Percentiles rank a stretch among this genome's conserved stretches.
These are phyloP conservation scores for Euphorbia peplus DNA, from an alignment of 345 rosid species.

Conservation along the genomic window DNA sequence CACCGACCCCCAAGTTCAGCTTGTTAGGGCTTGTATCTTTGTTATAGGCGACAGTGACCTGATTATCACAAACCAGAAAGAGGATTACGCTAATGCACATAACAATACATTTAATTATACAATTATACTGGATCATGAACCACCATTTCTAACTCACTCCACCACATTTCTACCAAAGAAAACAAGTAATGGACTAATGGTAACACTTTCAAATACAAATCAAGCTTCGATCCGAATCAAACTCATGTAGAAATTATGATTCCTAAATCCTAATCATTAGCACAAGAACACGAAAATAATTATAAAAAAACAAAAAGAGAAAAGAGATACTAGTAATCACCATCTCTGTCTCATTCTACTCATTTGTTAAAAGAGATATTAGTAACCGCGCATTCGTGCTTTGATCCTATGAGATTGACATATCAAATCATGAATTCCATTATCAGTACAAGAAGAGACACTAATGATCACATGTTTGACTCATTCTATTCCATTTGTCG, in stretches of 20 bases:
- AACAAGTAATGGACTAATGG: background rate
- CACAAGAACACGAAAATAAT: no score
- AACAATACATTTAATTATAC: background rate
- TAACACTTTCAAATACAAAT: background rate
- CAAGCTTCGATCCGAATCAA: background rate
- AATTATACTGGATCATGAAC: background rate
- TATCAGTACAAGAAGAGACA: no score
- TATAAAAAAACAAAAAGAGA: background rate
- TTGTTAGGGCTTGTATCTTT: constrained; percentile 83
- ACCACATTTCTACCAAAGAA: background rate
- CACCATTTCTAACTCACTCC: background rate
- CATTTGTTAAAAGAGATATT: background rate
- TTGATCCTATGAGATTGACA: no score
- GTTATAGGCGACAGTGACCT: constrained; percentile 98
- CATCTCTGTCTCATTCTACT: background rate
- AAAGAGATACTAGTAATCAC: background rate
- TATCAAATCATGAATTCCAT: background rate
- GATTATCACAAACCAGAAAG: background rate
- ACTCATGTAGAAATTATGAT: background rate
- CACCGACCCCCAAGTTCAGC: constrained; percentile 93
- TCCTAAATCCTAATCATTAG: no score
- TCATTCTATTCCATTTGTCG: no score
- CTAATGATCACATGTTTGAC: no score
- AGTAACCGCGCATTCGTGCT: background rate
- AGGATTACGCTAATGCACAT: background rate